Evolutionary conservation across 192 early-diverging fungal genomes (phyloP), one percentile per base, ranked within the genome.

Genomic region (Backusella parvicylindrica): DNA sequence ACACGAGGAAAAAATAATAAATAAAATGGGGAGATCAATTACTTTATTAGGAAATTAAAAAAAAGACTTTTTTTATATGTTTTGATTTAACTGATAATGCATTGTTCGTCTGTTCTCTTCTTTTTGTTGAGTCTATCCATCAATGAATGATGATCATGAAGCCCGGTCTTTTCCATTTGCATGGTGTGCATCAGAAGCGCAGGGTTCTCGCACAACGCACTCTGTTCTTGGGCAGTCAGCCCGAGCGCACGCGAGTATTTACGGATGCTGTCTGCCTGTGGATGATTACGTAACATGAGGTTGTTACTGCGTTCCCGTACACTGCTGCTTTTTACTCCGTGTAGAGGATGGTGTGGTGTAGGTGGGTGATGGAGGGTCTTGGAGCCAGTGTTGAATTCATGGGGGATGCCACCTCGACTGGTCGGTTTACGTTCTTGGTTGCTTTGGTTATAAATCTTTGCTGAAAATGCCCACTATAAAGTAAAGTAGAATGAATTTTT

Each of bases 401-500:
- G 53, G 23, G 53, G 53, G 53, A 60, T 60, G 0, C 11, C 23
- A 6, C 23, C 28, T 43, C 21, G 15, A 16, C 23, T 28, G 3
- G 23, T 28, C 13, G 38, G 40, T 18, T 70, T 70, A 31, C 68
- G 37, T 28, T 60, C 53, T 12, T 60, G 53, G 13, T 60, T 60
- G 28, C 41, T 65, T 23, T 60, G 43, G 12, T 77, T 77, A 28
- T 81, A 81, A 2, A 77, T 47, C 36, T 81, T 81, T 31, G 79
- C 79, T 53, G 79, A 77, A 60, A 81, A 74, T 31, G 73, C 79
- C 79, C 79, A 81, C 79, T 81, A 21, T 64, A 47, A 38, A 68
- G 21, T 18, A 64, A 67, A 56, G n/a, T n/a, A n/a, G 37, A 5
- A 47, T 16, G 38, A 2, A 38, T 68, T 30, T 35, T 1, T 37